Conservation (phyloP, 805 yeast species). For the Kazachstania bromeliacearum region DNA sequence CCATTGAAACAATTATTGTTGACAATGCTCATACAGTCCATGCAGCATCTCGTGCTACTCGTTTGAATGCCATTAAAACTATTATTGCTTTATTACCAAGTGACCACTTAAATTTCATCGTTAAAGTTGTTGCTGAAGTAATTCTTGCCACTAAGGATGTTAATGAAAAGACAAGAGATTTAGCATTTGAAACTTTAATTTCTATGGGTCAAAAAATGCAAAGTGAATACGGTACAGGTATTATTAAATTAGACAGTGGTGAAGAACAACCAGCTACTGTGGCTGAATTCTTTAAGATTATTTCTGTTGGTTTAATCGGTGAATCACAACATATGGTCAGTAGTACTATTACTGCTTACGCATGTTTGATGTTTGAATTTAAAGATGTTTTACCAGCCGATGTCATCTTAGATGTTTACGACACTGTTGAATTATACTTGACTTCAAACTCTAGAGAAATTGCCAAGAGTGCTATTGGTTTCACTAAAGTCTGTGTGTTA, state of each 20-base stretch:
- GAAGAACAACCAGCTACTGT: slow-evolving; percentile 43
- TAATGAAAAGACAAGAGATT: slow-evolving; percentile 82
- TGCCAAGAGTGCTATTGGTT: slow-evolving; percentile 89
- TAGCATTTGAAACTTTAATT: slow-evolving; percentile 65
- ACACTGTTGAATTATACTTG: slow-evolving; percentile 81
- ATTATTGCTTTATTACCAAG: slow-evolving; percentile 55
- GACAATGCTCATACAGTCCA: slow-evolving; percentile 41
- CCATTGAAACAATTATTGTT: slow-evolving; percentile 52
- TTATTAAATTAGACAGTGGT: slow-evolving; percentile 43
- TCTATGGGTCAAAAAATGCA: slow-evolving; percentile 72
- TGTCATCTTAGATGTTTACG: slow-evolving; percentile 61
- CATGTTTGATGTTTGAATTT: slow-evolving; percentile 82
- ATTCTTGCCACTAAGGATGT: slow-evolving; percentile 85
- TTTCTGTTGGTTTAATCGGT: slow-evolving; percentile 93
- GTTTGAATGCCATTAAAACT: slow-evolving; percentile 58
- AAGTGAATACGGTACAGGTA: slow-evolving; percentile 46
- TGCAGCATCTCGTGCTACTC: slow-evolving; percentile 65
- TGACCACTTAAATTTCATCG: slow-evolving; percentile 64
- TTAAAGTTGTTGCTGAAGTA: slow-evolving; percentile 74
- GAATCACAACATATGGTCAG: slow-evolving; percentile 92
- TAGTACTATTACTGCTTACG: slow-evolving; percentile 86
- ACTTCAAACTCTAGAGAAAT: slow-evolving; percentile 89
- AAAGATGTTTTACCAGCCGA: slow-evolving; percentile 52
- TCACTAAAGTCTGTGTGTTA: slow-evolving; percentile 80
- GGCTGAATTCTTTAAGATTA: slow-evolving; percentile 82